Base-by-base conservation (phyloP, 2,329 filamentous ascomycete genomes). In the Monilinia aucupariae region DNA sequence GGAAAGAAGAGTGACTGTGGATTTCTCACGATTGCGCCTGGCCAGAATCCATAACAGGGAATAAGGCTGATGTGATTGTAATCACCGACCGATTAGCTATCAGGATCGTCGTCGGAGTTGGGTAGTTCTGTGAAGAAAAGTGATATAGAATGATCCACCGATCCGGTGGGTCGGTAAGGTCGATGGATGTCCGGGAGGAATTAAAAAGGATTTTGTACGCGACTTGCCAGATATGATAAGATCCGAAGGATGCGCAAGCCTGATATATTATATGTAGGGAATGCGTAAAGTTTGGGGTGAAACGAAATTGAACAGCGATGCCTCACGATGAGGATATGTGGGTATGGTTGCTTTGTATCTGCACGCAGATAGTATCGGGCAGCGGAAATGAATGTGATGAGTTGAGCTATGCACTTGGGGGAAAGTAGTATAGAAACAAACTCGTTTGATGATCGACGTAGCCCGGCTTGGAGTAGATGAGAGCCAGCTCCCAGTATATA, bases 401-500 rank as follows among this genome's bases (percentile, higher is more conserved):
- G 75, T 76, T 75, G 75, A 72, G 64, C 72, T 72, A 72, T 74
- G 73, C 70, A 68, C 71, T 71, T 71, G 10, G 52, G 39, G 41
- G 34, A 70, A 53, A 41, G 56, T 52, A 62, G 70, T 69, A 72
- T 72, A 73, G 75, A 73, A 74, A 74, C 75, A 76, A 76, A 68
- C 78, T 78, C 76, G 77, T 78, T 78, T 74, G 71, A 64, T 64
- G 71, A 72, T 74, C 69, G 66, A 67, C 71, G 71, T 67, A 67
- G 69, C 69, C 71, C 68, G 71, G 71, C 75, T 77, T 75, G 72
- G 73, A 74, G 75, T 75, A 75, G 75, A 76, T 80, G 79, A 82
- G 80, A 81, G 77, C 81, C 81, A 81, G 81, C 80, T 83, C 80
- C 77, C 78, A 79, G 78, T 75, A 73, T 78, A 79, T 78, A 78